Base-by-base conservation (phyloP, 306 rosid genomes). In the Astragalus membranaceus region DNA sequence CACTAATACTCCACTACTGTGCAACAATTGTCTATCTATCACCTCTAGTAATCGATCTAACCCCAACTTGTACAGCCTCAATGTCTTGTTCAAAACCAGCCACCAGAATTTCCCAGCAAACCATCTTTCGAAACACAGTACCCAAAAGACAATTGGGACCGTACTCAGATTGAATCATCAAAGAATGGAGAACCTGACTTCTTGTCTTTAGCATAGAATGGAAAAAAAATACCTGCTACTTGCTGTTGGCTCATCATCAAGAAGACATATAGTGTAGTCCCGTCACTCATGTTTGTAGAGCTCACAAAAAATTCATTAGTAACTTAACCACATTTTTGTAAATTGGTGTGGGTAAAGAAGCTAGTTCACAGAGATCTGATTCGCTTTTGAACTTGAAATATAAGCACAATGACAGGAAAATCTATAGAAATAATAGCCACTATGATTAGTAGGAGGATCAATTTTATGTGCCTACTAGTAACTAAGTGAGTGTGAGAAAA, bases 41-140 rank as follows among this genome's bases (percentile, higher is more conserved):
- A 63, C 99, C 92, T 81, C 91, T 91, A 26, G 96, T 91, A 74
- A 91, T 95, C 85, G 89, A 85, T 83, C 99, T 78, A 73, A 95
- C 91, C 76, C 97, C 99, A 85, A 95, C 99, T 83, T 91, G 99
- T 67, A 97, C 99, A 59, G 97, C 99, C 79, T 95, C 97, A 71
- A 91, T 88, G 56, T 96, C 99, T 83, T 95, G 99, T 80, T 95
- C 99, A 61, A 92, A 88, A 83, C 99, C 99, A 65, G 97, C 97
- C 37, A 95, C 99, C 44, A 95, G 83, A 81, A 95, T 78, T 88
- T 95, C 99, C 99, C 99, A 95, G 81, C 99, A 95, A 61, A 89
- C 70, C 67, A 80, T 87, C 84, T 91, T 86, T 83, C 83, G 88
- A 85, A 85, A 95, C 84, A 89, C 99, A 0, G 97, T 91, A 64